A percentile compares a stretch with the other conserved stretches of the same genome.
Conservation (phyloP, 805 yeast species). For the Myxozyma neotropica region DNA sequence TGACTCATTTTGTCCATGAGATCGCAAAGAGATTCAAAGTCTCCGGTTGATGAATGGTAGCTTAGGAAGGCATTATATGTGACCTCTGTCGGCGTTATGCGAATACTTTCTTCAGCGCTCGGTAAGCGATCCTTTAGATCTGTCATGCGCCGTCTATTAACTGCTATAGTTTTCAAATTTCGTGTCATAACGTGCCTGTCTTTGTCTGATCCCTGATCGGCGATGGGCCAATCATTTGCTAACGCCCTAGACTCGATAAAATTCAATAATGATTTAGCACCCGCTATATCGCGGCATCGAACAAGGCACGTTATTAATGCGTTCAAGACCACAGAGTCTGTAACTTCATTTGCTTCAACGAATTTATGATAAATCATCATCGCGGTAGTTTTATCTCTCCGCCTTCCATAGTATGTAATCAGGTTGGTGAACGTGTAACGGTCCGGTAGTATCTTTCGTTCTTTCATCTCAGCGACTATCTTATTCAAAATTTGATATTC, state of each 20-base stretch:
- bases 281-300: constrained; percentile 31
- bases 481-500: constrained; percentile 28
- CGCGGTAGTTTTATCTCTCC: constrained; percentile 25
- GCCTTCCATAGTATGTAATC: constrained; percentile 19
- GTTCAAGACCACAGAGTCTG: constrained; percentile 38
- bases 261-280: constrained; percentile 37
- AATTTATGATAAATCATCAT: constrained; percentile 31
- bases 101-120: constrained; percentile 28
- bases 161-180: constrained; percentile 13
- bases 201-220: background rate
- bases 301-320: constrained; percentile 36
- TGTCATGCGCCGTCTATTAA: background rate
- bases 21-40: constrained; percentile 29
- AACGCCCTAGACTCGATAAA: constrained; percentile 22
- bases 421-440: constrained; percentile 40
- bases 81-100: constrained; percentile 31
- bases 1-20: constrained; percentile 34
- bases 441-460: constrained; percentile 37
- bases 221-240: constrained; percentile 11
- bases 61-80: constrained; percentile 35
- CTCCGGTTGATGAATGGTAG: constrained; percentile 34
- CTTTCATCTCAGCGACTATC: constrained; percentile 34
- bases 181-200: constrained; percentile 3
- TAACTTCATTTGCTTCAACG: constrained; percentile 31
- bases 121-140: background rate